Evolutionary conservation across 164 flowering plant species (phyloP).

Genomic region (Umbellularia californica): DNA sequence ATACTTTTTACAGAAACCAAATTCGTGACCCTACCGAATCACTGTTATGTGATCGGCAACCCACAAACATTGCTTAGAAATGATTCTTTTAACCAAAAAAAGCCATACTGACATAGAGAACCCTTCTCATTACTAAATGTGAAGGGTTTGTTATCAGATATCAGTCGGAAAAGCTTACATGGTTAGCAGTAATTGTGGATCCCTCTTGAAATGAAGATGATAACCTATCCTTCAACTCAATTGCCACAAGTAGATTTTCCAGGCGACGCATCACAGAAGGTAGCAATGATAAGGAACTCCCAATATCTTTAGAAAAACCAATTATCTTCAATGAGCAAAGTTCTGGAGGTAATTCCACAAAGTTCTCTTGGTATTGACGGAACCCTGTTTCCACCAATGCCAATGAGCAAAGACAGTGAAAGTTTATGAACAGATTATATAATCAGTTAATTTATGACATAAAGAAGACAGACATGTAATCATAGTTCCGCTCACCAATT

Average conservation of each 20-base stretch:
- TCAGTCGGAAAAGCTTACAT: conserved; percentile 38
- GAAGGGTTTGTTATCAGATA: neutral
- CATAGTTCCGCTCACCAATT: neutral
- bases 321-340: conserved; percentile 76
- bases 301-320: conserved; percentile 88
- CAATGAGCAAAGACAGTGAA: neutral
- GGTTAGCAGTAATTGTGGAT: conserved; percentile 49
- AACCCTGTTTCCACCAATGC: conserved; percentile 36
- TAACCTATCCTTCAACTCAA: conserved; percentile 64
- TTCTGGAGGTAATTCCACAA: conserved; percentile 82
- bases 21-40: neutral
- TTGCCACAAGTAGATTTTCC: conserved; percentile 87
- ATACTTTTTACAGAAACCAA: too few relatives aligned
- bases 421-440: neutral
- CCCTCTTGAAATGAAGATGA: conserved; percentile 78
- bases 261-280: conserved; percentile 94
- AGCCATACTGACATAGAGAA: neutral
- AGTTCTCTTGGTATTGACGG: conserved; percentile 65
- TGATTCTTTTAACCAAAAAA: neutral
- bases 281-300: conserved; percentile 80
- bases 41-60: neutral
- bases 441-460: neutral
- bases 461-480: neutral
- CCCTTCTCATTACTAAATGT: too few relatives aligned
- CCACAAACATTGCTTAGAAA: neutral